Conservation (phyloP, 306 rosid species). For the Trifolium subterraneum region DNA sequence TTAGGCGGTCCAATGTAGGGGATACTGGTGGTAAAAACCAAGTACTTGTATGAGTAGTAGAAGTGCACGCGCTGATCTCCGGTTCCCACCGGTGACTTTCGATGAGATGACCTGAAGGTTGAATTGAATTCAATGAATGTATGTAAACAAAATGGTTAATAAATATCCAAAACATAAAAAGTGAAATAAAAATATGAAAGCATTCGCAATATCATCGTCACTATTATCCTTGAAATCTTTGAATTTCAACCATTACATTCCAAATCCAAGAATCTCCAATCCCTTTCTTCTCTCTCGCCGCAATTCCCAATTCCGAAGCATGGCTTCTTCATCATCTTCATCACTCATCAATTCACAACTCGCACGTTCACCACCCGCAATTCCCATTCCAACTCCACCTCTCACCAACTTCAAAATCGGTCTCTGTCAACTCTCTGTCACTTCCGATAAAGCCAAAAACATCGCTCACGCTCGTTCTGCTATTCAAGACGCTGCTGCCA, state of each 20-base stretch:
- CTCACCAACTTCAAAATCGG: conserved; percentile 84
- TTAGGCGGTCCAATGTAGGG: too few relatives aligned
- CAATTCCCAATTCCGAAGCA: conserved; percentile 30
- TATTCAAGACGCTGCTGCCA: conserved; percentile 75
- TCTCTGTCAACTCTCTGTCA: conserved; percentile 80
- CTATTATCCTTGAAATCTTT: conserved; percentile 49
- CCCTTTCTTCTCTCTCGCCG: background rate
- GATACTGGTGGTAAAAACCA: too few relatives aligned
- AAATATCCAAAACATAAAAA: background rate
- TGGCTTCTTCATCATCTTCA: conserved; percentile 57
- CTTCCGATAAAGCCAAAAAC: conserved; percentile 79
- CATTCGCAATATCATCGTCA: conserved; percentile 51
- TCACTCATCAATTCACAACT: conserved; percentile 59
- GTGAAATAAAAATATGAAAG: conserved; percentile 55
- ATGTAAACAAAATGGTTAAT: background rate
- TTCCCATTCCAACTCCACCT: conserved; percentile 73
- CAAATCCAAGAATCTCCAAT: background rate
- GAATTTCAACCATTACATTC: conserved; percentile 36
- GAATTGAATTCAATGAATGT: background rate
- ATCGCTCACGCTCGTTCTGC: conserved; percentile 80
- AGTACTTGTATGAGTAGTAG: too few relatives aligned
- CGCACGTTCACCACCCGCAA: conserved; percentile 77
- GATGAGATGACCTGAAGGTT: background rate
- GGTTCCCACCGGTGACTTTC: too few relatives aligned
- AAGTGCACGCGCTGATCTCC: too few relatives aligned